phyloP scores from a whole-genome alignment of 2,329 filamentous ascomycete species.

The Diaporthe citriasiana region DNA sequence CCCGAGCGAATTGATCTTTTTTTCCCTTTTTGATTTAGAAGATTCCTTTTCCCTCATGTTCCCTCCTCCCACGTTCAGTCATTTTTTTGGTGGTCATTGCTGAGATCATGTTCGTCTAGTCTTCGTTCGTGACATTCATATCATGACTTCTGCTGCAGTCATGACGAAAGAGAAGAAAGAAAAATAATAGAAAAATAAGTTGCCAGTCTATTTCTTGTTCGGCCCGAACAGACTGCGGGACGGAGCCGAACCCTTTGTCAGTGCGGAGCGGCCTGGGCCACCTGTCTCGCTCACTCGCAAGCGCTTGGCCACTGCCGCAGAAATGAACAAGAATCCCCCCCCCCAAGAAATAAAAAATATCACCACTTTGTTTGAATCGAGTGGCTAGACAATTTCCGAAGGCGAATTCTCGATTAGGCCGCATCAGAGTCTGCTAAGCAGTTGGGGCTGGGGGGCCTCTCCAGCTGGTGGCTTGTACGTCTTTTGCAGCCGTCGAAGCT shows the following conservation, averaged over 20 bases:
- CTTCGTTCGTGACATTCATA: conserved; percentile 28
- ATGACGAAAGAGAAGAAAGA: neutral
- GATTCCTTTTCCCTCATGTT: conserved; percentile 23
- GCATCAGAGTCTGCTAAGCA: neutral
- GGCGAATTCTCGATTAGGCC: neutral
- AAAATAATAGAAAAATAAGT: neutral
- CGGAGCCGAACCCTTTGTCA: neutral
- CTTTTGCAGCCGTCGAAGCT: neutral
- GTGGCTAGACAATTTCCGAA: neutral
- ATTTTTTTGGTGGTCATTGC: conserved; percentile 8
- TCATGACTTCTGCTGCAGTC: conserved; percentile 5
- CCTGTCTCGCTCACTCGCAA: neutral
- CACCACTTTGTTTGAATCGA: neutral
- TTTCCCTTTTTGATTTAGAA: conserved; percentile 24
- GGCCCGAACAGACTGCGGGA: no score
- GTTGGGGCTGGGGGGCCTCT: neutral
- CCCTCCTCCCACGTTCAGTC: neutral
- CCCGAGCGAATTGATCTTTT: conserved; percentile 35
- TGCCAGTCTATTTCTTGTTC: conserved; percentile 13
- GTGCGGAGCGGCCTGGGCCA: neutral
- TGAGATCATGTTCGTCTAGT: conserved; percentile 34
- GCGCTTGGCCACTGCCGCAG: neutral
- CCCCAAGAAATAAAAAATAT: no score
- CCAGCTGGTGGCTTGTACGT: neutral
- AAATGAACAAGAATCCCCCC: no score